A percentile compares a stretch with the other conserved stretches of the same genome.
Conservation (phyloP, 1,284 basidiomycete species). For the Ganoderma boninense region DNA sequence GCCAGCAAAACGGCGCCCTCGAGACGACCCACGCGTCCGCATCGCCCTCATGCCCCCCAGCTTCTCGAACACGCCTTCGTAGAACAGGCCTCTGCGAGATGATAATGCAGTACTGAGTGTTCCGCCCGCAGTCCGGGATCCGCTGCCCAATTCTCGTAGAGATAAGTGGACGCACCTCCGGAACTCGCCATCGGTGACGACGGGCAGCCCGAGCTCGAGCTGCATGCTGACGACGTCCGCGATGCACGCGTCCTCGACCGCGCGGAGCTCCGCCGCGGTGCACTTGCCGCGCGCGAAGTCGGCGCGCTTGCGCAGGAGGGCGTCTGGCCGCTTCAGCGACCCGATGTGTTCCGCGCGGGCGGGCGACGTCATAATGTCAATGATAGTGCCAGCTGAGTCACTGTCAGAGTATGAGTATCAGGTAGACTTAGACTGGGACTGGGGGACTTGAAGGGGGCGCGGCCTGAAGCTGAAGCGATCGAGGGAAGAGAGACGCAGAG, state of each 20-base stretch:
- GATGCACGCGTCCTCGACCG: conserved; percentile 42
- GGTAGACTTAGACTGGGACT: no score
- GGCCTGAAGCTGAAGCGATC: no score
- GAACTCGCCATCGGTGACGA: conserved; percentile 58
- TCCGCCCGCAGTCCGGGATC: neutral
- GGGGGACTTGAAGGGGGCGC: no score
- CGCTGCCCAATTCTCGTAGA: neutral
- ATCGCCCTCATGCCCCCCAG: conserved; percentile 61
- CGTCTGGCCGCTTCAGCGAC: conserved; percentile 51
- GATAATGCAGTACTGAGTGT: neutral
- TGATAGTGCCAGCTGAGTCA: neutral
- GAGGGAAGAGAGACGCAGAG: no score
- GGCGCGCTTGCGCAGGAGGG: conserved; percentile 48
- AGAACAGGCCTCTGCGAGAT: conserved; percentile 53
- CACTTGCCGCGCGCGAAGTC: conserved; percentile 43
- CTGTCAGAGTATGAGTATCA: no score
- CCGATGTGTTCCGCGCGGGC: conserved; percentile 50
- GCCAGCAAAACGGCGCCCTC: neutral
- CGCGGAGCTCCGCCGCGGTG: conserved; percentile 43
- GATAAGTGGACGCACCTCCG: conserved; percentile 31
- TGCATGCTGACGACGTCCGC: conserved; percentile 47
- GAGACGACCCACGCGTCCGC: conserved; percentile 9
- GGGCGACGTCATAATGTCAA: neutral
- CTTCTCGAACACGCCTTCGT: conserved; percentile 64
- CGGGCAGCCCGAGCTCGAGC: conserved; percentile 45